A percentile compares a stretch with the other conserved stretches of the same genome.
Evolutionary conservation across 495 filamentous ascomycete species (phyloP).

Genomic region (Tuber aestivum): DNA sequence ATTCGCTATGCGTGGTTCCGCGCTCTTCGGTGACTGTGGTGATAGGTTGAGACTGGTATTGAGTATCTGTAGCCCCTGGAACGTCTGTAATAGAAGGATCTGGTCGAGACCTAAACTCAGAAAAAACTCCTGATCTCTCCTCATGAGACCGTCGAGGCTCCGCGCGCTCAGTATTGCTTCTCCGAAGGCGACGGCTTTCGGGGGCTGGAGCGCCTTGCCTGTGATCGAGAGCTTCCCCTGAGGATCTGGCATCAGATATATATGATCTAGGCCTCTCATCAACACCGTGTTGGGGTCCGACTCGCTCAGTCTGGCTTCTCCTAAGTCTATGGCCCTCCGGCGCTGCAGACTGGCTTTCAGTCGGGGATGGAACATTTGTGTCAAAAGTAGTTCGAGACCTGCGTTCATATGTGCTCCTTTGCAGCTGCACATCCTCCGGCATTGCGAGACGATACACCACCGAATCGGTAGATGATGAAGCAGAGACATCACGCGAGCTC

Average conservation of each 20-base stretch:
- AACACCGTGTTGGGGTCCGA: neutral
- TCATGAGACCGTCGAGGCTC: neutral
- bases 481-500: neutral
- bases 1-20: neutral
- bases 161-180: neutral
- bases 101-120: neutral
- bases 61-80: neutral
- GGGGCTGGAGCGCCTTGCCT: neutral
- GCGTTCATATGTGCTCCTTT: neutral
- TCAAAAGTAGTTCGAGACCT: neutral
- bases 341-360: neutral
- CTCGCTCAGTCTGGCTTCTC: conserved; percentile 7
- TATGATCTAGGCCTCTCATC: conserved; percentile 1
- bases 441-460: neutral
- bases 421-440: neutral
- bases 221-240: neutral
- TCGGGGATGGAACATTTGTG: neutral
- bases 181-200: neutral
- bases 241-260: neutral
- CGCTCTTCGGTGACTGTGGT: neutral
- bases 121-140: neutral
- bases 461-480: neutral
- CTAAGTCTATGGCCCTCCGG: conserved; percentile 6
- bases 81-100: neutral
- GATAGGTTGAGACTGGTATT: neutral